Evolutionary conservation across 495 filamentous ascomycete species (phyloP), one percentile per base, ranked within the genome.

Genomic region (Sabuloglossum arenarium): DNA sequence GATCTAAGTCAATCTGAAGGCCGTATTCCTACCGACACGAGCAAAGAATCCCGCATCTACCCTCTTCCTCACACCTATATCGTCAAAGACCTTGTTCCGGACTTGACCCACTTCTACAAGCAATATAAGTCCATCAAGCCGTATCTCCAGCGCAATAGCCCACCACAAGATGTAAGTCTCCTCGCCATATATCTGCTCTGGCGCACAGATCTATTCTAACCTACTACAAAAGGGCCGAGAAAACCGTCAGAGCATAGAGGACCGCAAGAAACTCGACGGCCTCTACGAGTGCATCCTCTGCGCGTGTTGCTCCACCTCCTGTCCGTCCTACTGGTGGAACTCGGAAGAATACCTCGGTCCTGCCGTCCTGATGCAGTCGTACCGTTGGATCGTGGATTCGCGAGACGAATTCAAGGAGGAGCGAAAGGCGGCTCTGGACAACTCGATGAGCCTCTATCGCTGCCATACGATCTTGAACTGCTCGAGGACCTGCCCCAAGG

Each of bases 81-180:
- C 61, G 90, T 98, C 72, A 98, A 95, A 80, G 91, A 98, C 67
- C 78, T 98, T 59, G 90, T 98, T 12, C 90, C 91, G 51, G 91
- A 98, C 68, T 72, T 98, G 61, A 98, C 91, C 61, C 85, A 86
- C 59, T 96, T 98, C 81, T 98, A 98, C 84, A 95, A 96, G 76
- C 91, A 98, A 78, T 98, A 98, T 81, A 94, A 94, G 73, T 95
- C 90, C 24, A 94, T 98, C 74, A 94, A 98, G 79, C 91, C 91
- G 6, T 98, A 94, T 67, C 84, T 98, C 32, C 91, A 95, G 72
- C 77, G 86, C 60, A 80, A 87, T 59, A 88, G 83, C 31, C 79
- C 81, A 39, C 70, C 84, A 16, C 75, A 78, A 37, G 82, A 91
- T 64, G 86, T 88, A 76, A 67, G 81, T 72, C n/a, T 50, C 21